Evolutionary conservation across 495 filamentous ascomycete genomes (phyloP).

Genomic region (Tirmania nivea): DNA sequence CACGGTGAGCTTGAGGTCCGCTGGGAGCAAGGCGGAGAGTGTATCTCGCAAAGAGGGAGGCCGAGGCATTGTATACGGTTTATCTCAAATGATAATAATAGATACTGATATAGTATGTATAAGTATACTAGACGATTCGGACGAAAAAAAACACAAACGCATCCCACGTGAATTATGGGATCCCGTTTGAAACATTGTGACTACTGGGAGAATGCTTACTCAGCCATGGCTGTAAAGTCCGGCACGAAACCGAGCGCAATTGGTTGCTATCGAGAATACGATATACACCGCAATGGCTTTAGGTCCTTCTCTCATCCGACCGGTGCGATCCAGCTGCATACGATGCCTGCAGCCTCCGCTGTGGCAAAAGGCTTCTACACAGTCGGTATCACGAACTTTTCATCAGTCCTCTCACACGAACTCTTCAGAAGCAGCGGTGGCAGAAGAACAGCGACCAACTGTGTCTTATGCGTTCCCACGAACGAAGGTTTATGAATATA

Average conservation of each 20-base stretch:
- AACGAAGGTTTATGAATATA: background rate
- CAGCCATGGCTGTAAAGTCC: no score
- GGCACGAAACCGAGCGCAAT: no score
- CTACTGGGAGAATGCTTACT: no score
- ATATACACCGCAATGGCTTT: background rate
- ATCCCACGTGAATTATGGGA: no score
- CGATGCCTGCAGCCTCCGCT: background rate
- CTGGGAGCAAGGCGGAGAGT: slow-evolving; percentile 50
- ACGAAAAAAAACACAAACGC: no score
- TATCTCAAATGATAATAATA: no score
- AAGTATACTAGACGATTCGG: no score
- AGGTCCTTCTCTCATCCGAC: background rate
- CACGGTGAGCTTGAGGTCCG: slow-evolving; percentile 44
- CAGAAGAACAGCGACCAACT: background rate
- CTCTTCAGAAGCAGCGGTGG: background rate
- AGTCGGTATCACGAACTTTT: no score
- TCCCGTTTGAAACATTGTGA: no score
- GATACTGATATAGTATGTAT: no score
- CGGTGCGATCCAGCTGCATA: background rate
- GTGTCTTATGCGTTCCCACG: background rate
- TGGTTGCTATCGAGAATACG: no score
- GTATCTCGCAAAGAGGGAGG: background rate
- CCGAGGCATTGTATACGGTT: background rate
- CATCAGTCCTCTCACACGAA: no score
- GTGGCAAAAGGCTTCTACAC: background rate